phyloP scores from a whole-genome alignment of 768 basidiomycete genomes.

The Hydnum rufescens region DNA sequence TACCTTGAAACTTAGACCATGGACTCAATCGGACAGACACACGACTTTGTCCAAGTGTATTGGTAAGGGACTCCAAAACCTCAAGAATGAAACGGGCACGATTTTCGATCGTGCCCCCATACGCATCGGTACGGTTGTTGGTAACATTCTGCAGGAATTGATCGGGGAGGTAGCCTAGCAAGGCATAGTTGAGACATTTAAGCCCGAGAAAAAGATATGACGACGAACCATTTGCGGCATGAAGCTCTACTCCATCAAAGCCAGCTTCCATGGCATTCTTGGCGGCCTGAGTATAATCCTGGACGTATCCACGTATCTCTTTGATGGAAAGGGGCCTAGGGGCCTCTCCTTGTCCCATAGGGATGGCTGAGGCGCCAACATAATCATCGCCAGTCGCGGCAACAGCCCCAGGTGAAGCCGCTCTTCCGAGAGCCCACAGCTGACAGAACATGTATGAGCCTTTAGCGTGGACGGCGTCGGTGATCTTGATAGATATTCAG shows the following conservation, averaged over 20 bases:
- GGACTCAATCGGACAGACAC: slow-evolving; percentile 38
- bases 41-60: slow-evolving; percentile 33
- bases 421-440: slow-evolving; percentile 19
- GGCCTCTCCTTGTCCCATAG: slow-evolving; percentile 5
- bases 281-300: slow-evolving; percentile 26
- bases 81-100: slow-evolving; percentile 48
- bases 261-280: slow-evolving; percentile 39
- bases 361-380: not conserved
- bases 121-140: slow-evolving; percentile 48
- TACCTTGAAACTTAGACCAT: slow-evolving; percentile 18
- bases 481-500: slow-evolving; percentile 11
- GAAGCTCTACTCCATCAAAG: slow-evolving; percentile 43
- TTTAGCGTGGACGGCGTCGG: slow-evolving; percentile 17
- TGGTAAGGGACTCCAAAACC: slow-evolving; percentile 30
- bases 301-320: slow-evolving; percentile 14
- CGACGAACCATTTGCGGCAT: slow-evolving; percentile 12
- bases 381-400: not conserved
- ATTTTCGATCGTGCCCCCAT: slow-evolving; percentile 58
- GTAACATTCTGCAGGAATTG: slow-evolving; percentile 54
- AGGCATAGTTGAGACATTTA: too few relatives aligned
- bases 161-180: slow-evolving; percentile 36
- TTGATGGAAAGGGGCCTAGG: slow-evolving; percentile 11
- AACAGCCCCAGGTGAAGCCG: not conserved
- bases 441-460: slow-evolving; percentile 17
- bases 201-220: not conserved